Base-by-base conservation (phyloP, 2,329 filamentous ascomycete species). In the Pyricularia grisea region DNA sequence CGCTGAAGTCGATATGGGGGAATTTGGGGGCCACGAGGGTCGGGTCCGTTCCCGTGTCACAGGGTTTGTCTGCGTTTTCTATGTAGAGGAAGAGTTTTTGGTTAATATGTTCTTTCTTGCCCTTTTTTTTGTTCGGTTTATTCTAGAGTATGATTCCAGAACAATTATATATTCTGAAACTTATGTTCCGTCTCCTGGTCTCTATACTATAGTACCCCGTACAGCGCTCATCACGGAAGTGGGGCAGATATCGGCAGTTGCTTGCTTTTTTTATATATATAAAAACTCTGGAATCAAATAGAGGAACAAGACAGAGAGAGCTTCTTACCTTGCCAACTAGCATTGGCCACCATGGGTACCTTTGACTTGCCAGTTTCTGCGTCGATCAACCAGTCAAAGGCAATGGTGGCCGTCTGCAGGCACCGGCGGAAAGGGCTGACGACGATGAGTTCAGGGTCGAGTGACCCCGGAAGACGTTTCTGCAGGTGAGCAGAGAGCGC, bases 391-490 rank as follows among this genome's bases (percentile, higher is more conserved):
- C 84, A 90, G 72, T 85, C 83, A 1, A 91, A 78, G 0, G 84
- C 83, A 10, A 85, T 79, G 61, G 84, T 78, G 0, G 88, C 84
- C 1, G 89, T 91, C 77, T 92, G 86, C 33, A 91, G 79, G 1
- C 88, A 90, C 33, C 89, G 82, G 20, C 82, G 80, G 86, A 91
- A 89, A 0, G 89, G 86, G 73, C 87, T 90, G 66, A 86, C 85
- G 36, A 92, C 74, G 68, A 91, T 86, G 31, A 84, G 77, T 23
- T 84, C 83, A 11, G 85, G 79, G 67, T 84, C 79, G 3, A 81
- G 75, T 70, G 82, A 76, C 17, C 79, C 75, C 5, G 75, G 77
- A 27, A 85, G 77, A 25, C 79, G 78, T 42, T 79, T 76, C 14
- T 78, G 73, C 2, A 88, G 78, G 69, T 76, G 79, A 66, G 79